These are phyloP conservation scores for Eucalyptus regnans DNA, from an alignment of 345 rosid genomes.

Conservation along the genomic window DNA sequence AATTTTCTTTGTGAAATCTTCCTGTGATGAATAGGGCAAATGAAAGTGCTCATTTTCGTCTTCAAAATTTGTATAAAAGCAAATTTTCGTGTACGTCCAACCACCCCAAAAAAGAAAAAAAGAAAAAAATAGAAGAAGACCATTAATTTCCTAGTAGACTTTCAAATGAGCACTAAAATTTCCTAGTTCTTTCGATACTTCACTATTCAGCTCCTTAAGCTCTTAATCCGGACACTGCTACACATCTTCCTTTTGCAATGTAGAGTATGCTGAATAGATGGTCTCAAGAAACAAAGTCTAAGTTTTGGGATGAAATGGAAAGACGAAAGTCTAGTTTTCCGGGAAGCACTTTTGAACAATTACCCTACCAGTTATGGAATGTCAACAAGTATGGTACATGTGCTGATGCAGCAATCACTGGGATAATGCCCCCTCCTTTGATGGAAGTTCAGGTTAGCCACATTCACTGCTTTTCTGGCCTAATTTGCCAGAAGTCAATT, in stretches of 20 bases:
- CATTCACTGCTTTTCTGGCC: not conserved
- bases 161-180: not conserved
- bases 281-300: constrained; percentile 43
- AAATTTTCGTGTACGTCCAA: not conserved
- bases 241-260: not conserved
- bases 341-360: constrained; percentile 22
- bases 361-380: constrained; percentile 87
- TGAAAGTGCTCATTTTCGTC: not conserved
- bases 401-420: constrained; percentile 84
- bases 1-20: not conserved
- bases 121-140: not conserved
- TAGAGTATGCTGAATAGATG: constrained; percentile 64
- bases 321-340: constrained; percentile 27
- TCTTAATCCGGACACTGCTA: not conserved
- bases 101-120: not conserved
- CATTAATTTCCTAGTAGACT: not conserved
- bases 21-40: not conserved
- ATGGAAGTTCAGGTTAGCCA: constrained; percentile 71
- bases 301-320: constrained; percentile 67
- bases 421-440: constrained; percentile 88
- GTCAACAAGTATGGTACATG: constrained; percentile 72
- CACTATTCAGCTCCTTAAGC: not conserved
- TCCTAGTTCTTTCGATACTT: not conserved
- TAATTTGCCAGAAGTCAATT: not conserved
- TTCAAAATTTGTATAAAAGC: not conserved